Percentiles rank a stretch among this genome's conserved stretches.
Conservation (phyloP, 176 grass and related monocot genomes). For the Tuctoria greenei region DNA sequence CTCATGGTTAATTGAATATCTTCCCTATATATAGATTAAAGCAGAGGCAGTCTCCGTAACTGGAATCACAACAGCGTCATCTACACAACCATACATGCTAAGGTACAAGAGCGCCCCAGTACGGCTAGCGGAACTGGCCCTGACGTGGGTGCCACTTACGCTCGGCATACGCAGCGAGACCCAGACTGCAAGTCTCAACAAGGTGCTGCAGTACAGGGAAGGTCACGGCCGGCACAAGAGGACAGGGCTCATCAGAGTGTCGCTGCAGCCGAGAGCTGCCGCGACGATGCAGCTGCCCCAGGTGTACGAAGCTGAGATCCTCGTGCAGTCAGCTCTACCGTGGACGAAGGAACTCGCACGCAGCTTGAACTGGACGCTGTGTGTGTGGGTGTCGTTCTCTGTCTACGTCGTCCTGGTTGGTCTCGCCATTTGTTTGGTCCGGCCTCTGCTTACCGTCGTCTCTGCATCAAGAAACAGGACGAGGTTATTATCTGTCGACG, state of each 20-base stretch:
- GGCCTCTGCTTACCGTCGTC: neutral
- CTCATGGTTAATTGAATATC: neutral
- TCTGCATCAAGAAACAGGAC: neutral
- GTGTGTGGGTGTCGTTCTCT: constrained; percentile 36
- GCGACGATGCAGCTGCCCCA: constrained; percentile 36
- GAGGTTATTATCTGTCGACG: neutral
- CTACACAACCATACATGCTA: constrained; percentile 37
- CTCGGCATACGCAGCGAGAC: constrained; percentile 37
- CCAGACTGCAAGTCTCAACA: constrained; percentile 24
- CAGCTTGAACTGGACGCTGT: constrained; percentile 38
- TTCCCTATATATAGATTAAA: constrained; percentile 32
- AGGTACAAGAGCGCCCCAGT: constrained; percentile 40
- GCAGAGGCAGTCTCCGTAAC: constrained; percentile 30
- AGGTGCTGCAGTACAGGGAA: constrained; percentile 37
- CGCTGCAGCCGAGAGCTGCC: constrained; percentile 43
- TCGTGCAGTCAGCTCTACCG: constrained; percentile 36
- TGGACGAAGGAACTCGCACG: constrained; percentile 26
- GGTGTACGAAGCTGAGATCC: constrained; percentile 32
- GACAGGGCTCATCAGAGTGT: constrained; percentile 22
- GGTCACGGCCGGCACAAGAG: constrained; percentile 31
- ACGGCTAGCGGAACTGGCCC: constrained; percentile 20
- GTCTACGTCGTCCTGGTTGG: neutral
- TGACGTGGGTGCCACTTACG: constrained; percentile 24
- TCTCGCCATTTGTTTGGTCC: constrained; percentile 4
- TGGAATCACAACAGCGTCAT: constrained; percentile 21